Evolutionary conservation across 1,284 basidiomycete species (phyloP).

Genomic region (Moniliella sp.): DNA sequence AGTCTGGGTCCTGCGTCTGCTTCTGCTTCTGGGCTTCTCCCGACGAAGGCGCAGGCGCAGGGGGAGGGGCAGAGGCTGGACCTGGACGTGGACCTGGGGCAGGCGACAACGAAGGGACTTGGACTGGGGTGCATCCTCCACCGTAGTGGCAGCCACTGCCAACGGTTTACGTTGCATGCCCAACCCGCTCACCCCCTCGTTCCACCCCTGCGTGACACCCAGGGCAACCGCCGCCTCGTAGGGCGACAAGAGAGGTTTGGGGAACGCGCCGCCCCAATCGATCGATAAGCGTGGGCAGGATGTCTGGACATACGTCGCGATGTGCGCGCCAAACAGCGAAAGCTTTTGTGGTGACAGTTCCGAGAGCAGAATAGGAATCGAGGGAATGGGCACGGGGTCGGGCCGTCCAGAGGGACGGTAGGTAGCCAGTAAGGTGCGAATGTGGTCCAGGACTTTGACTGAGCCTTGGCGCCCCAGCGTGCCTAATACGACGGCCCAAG

Average conservation of each 20-base stretch:
- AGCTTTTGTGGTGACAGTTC: slow-evolving; percentile 88
- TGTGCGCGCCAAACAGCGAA: slow-evolving; percentile 43
- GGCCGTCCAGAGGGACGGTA: slow-evolving; percentile 1
- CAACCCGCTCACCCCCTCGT: slow-evolving; percentile 9
- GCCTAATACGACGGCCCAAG: slow-evolving; percentile 84
- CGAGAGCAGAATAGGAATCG: slow-evolving; percentile 72
- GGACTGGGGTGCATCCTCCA: too few relatives aligned
- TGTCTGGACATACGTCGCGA: slow-evolving; percentile 63
- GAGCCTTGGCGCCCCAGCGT: slow-evolving; percentile 86
- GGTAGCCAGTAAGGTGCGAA: slow-evolving; percentile 5
- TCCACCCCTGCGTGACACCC: slow-evolving; percentile 49
- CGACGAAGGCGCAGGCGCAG: too few relatives aligned
- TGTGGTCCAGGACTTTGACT: slow-evolving; percentile 48
- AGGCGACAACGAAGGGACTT: too few relatives aligned
- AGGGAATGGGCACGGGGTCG: slow-evolving; percentile 39
- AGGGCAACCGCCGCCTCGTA: slow-evolving; percentile 81
- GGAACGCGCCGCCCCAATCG: slow-evolving; percentile 72
- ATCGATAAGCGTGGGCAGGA: slow-evolving; percentile 85
- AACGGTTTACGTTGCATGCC: slow-evolving; percentile 35
- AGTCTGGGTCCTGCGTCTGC: slow-evolving; percentile 7
- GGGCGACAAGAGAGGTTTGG: slow-evolving; percentile 65
- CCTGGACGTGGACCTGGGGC: too few relatives aligned
- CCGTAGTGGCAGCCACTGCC: too few relatives aligned
- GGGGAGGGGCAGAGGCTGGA: too few relatives aligned
- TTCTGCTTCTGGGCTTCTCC: not conserved